Conservation (phyloP, 257 asterid genomes). For the Capsicum pubescens region DNA sequence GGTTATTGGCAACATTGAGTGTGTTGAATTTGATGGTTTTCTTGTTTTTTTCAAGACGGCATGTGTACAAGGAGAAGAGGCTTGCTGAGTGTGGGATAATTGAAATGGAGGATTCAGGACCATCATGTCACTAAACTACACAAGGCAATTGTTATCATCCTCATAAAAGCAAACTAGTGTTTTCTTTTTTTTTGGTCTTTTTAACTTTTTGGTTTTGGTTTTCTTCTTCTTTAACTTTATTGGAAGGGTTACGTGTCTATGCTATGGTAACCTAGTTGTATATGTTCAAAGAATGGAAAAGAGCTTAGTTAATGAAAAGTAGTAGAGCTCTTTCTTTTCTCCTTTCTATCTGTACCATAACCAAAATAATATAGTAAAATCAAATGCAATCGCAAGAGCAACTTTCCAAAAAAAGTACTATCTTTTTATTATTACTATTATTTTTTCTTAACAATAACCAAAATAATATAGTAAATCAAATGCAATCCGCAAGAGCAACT, state of each 20-base stretch:
- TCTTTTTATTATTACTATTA: too few species aligned
- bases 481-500: neutral
- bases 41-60: constrained; percentile 55
- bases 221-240: constrained; percentile 4
- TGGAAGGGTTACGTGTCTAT: constrained; percentile 21
- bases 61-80: constrained; percentile 89
- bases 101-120: constrained; percentile 61
- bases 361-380: neutral
- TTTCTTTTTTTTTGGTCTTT: neutral
- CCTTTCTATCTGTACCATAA: neutral
- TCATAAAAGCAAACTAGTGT: neutral
- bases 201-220: neutral
- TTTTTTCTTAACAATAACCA: neutral
- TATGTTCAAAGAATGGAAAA: constrained; percentile 17
- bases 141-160: neutral
- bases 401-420: neutral
- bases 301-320: constrained; percentile 17
- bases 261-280: constrained; percentile 5
- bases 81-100: constrained; percentile 58
- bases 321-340: constrained; percentile 3
- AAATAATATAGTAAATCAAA: constrained; percentile 14
- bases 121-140: constrained; percentile 46
- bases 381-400: neutral
- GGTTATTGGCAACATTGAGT: constrained; percentile 69
- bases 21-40: constrained; percentile 54